Evolutionary conservation across 768 basidiomycete genomes (phyloP).

Genomic region (Pleurotus giganteus): DNA sequence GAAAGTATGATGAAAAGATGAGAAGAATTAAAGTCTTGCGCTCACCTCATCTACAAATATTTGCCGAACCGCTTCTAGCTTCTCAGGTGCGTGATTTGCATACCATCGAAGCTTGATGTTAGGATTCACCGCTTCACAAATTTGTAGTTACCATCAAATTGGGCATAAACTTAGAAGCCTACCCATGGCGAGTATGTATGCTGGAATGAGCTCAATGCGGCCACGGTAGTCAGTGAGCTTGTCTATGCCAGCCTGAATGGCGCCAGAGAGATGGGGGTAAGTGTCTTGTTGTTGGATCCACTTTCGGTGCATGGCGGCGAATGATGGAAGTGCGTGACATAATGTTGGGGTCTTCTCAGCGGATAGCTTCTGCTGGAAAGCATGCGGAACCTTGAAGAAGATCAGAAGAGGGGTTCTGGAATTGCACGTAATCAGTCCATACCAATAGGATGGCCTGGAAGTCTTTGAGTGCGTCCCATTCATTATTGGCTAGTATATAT

Average conservation of each 20-base stretch:
- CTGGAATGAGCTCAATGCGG: slow-evolving; percentile 17
- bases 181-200: slow-evolving; percentile 24
- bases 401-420: background rate
- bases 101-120: slow-evolving; percentile 5
- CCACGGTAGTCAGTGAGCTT: slow-evolving; percentile 25
- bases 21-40: background rate
- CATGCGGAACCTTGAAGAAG: slow-evolving; percentile 24
- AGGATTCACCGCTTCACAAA: slow-evolving; percentile 6
- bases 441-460: slow-evolving; percentile 25
- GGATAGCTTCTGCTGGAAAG: slow-evolving; percentile 30
- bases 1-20: background rate
- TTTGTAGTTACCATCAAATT: background rate
- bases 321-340: slow-evolving; percentile 24
- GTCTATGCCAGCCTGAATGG: slow-evolving; percentile 27
- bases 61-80: background rate
- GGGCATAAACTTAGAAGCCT: slow-evolving; percentile 1
- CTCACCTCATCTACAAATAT: background rate
- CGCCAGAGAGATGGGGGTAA: slow-evolving; percentile 5
- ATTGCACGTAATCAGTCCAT: slow-evolving; percentile 5
- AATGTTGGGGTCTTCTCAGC: slow-evolving; percentile 28
- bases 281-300: slow-evolving; percentile 20
- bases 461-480: slow-evolving; percentile 24
- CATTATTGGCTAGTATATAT: slow-evolving; percentile 16
- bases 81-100: background rate
- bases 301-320: slow-evolving; percentile 19